phyloP scores from a whole-genome alignment of 106 monocot genomes.

The Platanthera zijinensis region DNA sequence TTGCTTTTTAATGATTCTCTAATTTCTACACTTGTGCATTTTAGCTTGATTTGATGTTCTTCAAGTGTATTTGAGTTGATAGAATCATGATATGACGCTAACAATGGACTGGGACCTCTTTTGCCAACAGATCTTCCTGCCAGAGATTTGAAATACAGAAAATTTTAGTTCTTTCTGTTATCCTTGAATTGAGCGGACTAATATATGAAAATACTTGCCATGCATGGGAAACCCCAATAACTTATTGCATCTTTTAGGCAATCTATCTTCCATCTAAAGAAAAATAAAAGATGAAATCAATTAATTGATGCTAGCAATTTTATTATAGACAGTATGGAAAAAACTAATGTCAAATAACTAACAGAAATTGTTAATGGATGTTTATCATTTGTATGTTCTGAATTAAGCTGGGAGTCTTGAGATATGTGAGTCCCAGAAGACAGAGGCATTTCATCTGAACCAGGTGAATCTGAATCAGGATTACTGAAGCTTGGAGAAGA shows the following conservation, averaged over 20 bases:
- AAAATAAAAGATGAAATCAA: constrained; percentile 1
- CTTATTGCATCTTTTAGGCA: constrained; percentile 8
- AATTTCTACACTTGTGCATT: constrained; percentile 9
- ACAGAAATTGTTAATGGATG: constrained; percentile 17
- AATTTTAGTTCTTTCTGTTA: not conserved
- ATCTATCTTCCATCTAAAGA: constrained; percentile 30
- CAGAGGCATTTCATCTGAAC: constrained; percentile 25
- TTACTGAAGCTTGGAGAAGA: constrained; percentile 15
- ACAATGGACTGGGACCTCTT: constrained; percentile 5
- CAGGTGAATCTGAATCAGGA: constrained; percentile 24
- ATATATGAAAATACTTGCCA: constrained; percentile 23
- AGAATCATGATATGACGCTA: constrained; percentile 12
- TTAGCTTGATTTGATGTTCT: constrained; percentile 3
- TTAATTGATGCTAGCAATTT: not conserved
- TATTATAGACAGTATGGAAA: not conserved
- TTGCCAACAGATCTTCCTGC: constrained; percentile 8
- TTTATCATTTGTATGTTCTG: constrained; percentile 8
- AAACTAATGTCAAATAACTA: not conserved
- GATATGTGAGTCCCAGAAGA: constrained; percentile 10
- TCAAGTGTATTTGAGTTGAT: constrained; percentile 25
- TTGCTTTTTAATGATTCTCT: constrained; percentile 12
- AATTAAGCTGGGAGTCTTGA: constrained; percentile 9
- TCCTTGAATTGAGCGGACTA: not conserved
- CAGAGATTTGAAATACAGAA: not conserved
- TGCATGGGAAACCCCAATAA: constrained; percentile 1